Evolutionary conservation across 345 rosid genomes (phyloP), one percentile per base, ranked within the genome.

Genomic region (Jatropha curcas): DNA sequence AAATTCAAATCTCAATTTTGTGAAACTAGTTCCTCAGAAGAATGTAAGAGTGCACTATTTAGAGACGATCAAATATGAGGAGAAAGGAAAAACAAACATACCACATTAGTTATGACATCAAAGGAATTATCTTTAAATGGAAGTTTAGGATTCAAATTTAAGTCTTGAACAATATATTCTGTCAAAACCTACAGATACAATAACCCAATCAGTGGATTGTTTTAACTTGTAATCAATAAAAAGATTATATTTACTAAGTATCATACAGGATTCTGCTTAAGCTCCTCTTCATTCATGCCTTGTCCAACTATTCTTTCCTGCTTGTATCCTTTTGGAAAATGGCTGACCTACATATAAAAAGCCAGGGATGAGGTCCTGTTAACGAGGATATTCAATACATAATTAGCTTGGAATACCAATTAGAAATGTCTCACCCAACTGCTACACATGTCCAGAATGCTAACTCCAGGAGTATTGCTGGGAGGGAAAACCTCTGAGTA

Each of bases 391-490:
- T 60, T 35, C 45, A 77, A 68, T 39, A 3, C 0, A 48, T 24
- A 33, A 48, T 7, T 34, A 10, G 30, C 46, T 51, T 12, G 27
- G 41, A 56, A 48, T 24, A 31, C 37, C 62, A 11, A 62, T 61
- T 31, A 48, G 45, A 67, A 60, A 50, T 46, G 16, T 50, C 92
- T 60, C 80, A 92, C 97, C 97, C 97, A 92, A 87, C 97, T 92
- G 84, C 98, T 88, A 81, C 93, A 94, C 88, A 89, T 87, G 79
- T 94, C 97, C n/a, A 90, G 86, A 68, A 94, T 86, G 85, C 92
- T 86, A 43, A 84, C 83, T 83, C 94, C 97, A 12, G 94, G 93
- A 60, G 88, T 86, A 64, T 82, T 76, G 75, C 90, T 87, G 64
- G 88, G 89, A 81, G 98, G 98, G 46, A 94, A 84, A 78, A 87